phyloP scores from a whole-genome alignment of 345 rosid species.

The Arabis hirsuta region DNA sequence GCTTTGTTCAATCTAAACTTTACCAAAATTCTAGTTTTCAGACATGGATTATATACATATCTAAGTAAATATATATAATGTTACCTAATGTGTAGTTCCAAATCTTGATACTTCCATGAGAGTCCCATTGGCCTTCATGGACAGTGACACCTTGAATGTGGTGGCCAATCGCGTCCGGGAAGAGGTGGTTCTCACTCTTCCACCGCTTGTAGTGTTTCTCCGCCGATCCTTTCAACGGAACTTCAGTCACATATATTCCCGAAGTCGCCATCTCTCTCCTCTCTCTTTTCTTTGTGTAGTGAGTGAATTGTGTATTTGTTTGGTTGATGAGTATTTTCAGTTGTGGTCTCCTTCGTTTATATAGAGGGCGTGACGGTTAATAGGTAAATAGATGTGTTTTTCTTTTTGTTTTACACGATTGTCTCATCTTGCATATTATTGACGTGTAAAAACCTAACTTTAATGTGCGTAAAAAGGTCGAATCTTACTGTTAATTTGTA shows the following conservation, averaged over 20 bases:
- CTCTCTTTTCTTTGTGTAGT: conserved; percentile 1
- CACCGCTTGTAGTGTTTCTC: conserved; percentile 45
- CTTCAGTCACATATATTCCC: conserved; percentile 45
- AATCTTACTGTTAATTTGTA: neutral
- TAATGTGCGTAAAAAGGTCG: neutral
- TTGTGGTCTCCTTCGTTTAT: conserved; percentile 29
- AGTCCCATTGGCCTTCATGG: conserved; percentile 46
- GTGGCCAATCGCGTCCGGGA: conserved; percentile 44
- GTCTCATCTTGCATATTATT: conserved; percentile 7
- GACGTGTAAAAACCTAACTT: neutral
- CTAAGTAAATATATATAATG: neutral
- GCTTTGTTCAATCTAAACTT: too few species aligned
- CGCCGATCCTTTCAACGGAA: conserved; percentile 45
- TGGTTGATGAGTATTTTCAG: conserved; percentile 14
- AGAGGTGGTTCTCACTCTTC: conserved; percentile 42
- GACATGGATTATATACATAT: too few species aligned
- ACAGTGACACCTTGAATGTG: conserved; percentile 42
- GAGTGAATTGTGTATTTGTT: conserved; percentile 1
- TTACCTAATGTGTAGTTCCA: conserved; percentile 47
- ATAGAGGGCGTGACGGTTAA: conserved; percentile 26
- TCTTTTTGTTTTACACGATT: neutral
- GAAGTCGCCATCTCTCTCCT: conserved; percentile 40
- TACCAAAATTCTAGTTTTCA: too few species aligned
- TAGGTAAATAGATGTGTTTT: neutral
- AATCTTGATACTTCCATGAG: conserved; percentile 45